These are phyloP conservation scores for Solanum piurae DNA, from an alignment of 257 asterid species.

Conservation along the genomic window DNA sequence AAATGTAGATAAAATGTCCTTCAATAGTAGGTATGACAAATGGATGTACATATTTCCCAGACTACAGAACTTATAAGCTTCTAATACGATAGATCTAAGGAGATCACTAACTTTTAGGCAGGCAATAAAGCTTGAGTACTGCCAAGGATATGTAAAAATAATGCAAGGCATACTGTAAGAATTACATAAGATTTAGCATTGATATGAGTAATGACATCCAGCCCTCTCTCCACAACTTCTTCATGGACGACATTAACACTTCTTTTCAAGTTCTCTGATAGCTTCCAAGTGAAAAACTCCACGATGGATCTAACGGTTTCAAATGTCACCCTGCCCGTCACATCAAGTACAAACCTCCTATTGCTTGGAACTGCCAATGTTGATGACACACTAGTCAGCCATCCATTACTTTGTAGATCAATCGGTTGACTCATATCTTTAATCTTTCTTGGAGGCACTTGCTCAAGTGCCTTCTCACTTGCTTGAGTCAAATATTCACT, in stretches of 20 bases:
- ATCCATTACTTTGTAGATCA: constrained; percentile 41
- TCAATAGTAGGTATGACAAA: background rate
- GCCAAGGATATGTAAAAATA: constrained; percentile 54
- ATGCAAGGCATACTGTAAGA: constrained; percentile 62
- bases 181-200: constrained; percentile 73
- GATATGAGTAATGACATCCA: constrained; percentile 60
- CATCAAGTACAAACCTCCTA: constrained; percentile 68
- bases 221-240: constrained; percentile 62
- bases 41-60: background rate
- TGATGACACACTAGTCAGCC: constrained; percentile 71
- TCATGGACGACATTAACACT: constrained; percentile 49
- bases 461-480: constrained; percentile 16
- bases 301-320: constrained; percentile 69
- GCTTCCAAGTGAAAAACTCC: constrained; percentile 55
- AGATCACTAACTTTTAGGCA: constrained; percentile 26
- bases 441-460: constrained; percentile 18
- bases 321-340: constrained; percentile 88
- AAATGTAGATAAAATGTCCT: background rate
- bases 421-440: constrained; percentile 12
- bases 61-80: background rate
- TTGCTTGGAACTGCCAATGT: constrained; percentile 81
- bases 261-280: constrained; percentile 45
- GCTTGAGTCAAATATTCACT: constrained; percentile 16
- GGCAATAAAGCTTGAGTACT: constrained; percentile 46
- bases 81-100: background rate